Base-by-base conservation (phyloP, 2,329 filamentous ascomycete species). In the Aureobasidium mangrovei region DNA sequence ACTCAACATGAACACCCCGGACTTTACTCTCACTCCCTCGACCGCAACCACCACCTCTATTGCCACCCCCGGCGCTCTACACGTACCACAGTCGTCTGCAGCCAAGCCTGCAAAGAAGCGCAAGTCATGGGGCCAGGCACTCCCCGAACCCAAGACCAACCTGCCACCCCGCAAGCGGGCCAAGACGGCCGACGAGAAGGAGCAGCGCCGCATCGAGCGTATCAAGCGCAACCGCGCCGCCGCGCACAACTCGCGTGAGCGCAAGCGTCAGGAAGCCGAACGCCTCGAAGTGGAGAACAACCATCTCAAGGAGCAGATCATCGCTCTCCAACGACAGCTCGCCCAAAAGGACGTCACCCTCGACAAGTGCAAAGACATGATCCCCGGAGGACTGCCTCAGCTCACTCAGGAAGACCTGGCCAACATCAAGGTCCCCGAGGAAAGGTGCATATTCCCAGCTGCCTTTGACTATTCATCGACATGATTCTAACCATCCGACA, bases 111-210 rank as follows among this genome's bases (percentile, higher is more conserved):
- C 79, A 35, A 96, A 96, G 82, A 96, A 96, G 82, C 80, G 93
- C 65, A 98, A 97, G 75, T 97, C 93, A 46, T 98, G 93, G 93
- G 93, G 93, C 47, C 93, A 98, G 72, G 88, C 95, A 69, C 83
- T 97, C 39, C 93, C 93, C 18, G 88, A 94, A 67, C 93, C 93
- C 41, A 97, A 96, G 80, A 97, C 93, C 32, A 94, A 91, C 67
- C 82, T 97, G 6, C 91, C 91, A 58, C 91, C 91, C 38, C 85
- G 91, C 61, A 98, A 98, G 82, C 89, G 93, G 59, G 93, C 93
- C 63, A 98, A 97, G 80, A 98, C 93, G 2, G 91, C 95, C 65
- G 93, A 96, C 66, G 93, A 98, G 73, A 98, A 98, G 75, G 93
- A 97, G 73, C 93, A 98, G 72, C 86, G 93, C 42, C 87, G 93